Evolutionary conservation across 1,284 basidiomycete species (phyloP).

Genomic region (Sporisorium exsertum): DNA sequence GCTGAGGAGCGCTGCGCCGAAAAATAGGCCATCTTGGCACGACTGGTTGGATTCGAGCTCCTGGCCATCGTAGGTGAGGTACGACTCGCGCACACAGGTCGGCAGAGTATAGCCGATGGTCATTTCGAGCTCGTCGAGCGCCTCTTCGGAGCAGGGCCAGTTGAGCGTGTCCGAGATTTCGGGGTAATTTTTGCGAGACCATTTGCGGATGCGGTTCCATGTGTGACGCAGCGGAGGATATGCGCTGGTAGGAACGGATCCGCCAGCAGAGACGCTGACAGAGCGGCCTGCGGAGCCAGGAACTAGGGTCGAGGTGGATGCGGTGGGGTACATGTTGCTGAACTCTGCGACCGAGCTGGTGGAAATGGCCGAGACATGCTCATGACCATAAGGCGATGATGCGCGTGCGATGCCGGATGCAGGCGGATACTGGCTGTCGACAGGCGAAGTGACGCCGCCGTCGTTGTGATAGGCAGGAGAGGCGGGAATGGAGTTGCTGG

Average conservation of each 20-base stretch:
- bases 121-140: constrained; percentile 62
- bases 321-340: constrained; percentile 56
- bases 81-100: constrained; percentile 63
- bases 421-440: constrained; percentile 41
- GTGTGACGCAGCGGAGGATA: constrained; percentile 66
- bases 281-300: constrained; percentile 18
- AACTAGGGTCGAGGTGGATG: constrained; percentile 52
- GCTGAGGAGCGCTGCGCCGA: constrained; percentile 63
- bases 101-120: constrained; percentile 62
- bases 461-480: constrained; percentile 33
- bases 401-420: constrained; percentile 31
- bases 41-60: constrained; percentile 65
- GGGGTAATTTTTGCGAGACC: constrained; percentile 61
- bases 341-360: constrained; percentile 57
- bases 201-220: constrained; percentile 62
- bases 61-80: constrained; percentile 64
- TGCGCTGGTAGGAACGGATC: constrained; percentile 55
- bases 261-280: constrained; percentile 36
- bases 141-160: constrained; percentile 60
- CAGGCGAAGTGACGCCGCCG: constrained; percentile 25
- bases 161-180: constrained; percentile 67
- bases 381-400: constrained; percentile 28
- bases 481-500: constrained; percentile 31
- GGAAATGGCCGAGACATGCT: constrained; percentile 28
- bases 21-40: constrained; percentile 67